Base-by-base conservation (phyloP, 345 rosid genomes). In the Iberis pinnata region DNA sequence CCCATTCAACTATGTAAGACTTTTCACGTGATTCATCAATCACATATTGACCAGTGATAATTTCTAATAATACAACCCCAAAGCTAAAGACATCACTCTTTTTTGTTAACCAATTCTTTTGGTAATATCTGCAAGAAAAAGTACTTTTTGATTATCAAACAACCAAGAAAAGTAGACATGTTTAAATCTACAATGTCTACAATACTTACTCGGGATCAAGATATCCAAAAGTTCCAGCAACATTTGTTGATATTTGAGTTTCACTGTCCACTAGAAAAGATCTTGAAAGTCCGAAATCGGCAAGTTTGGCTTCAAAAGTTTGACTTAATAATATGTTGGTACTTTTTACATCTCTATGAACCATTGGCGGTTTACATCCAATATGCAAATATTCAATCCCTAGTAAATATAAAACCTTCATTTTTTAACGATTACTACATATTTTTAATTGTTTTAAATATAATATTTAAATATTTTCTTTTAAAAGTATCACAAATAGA, bases 1-100 rank as follows among this genome's bases (percentile, higher is more conserved):
- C 37, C 70, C 70, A 66, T 6, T 66, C 70, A 15, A 27, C 49
- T 52, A 75, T 52, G 36, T 56, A 52, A 26, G 56, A 16, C 6
- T 58, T 15, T 8, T 29, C 60, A 9, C 60, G 27, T 1, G 58
- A 46, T 18, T 51, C 14, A 0, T 61, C 42, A 16, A 70, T 53
- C 29, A 42, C 75, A 1, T 62, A 54, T 12, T 18, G 69, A 33
- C 71, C 68, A 18, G 80, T 77, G 32, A 80, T 73, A 1, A 68
- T 36, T 53, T 73, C 74, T 5, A 80, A 32, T 7, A 80, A 68
- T 11, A 73, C 38, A 6, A 77, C 43, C 9, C 80, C 82, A 12
- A 75, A 77, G 29, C 82, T 80, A 43, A 62, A 73, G 2, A 76
- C 78, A 40, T 80, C 78, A 26, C 80, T 80, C 47, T 77, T 75